Evolutionary conservation across 2,329 filamentous ascomycete species (phyloP).

Genomic region (Pseudodiploospora longispora): DNA sequence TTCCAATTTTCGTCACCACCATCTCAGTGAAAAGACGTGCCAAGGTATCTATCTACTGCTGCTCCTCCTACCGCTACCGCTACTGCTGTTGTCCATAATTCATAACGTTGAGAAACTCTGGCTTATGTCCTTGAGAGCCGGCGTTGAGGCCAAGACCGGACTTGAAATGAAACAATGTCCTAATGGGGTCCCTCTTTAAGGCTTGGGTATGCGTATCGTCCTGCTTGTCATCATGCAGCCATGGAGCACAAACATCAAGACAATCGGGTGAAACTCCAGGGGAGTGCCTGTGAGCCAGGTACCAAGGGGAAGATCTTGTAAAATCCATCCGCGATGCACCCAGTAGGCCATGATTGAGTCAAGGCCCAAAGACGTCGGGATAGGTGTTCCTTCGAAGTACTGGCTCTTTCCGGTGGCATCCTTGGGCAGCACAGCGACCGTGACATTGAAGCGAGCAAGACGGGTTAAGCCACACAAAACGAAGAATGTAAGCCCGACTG

Average conservation of each 20-base stretch:
- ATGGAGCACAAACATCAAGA: slow-evolving; percentile 74
- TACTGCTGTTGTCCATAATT: neutral
- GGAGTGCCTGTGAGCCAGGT: slow-evolving; percentile 55
- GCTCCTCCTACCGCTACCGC: neutral
- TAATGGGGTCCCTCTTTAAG: slow-evolving; percentile 27
- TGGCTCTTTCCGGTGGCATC: slow-evolving; percentile 84
- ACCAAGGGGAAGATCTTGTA: slow-evolving; percentile 71
- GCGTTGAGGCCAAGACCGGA: no score
- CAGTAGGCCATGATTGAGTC: slow-evolving; percentile 84
- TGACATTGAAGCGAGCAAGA: slow-evolving; percentile 96
- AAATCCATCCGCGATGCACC: slow-evolving; percentile 71
- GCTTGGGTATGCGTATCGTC: slow-evolving; percentile 91
- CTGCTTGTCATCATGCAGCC: slow-evolving; percentile 94
- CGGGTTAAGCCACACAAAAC: slow-evolving; percentile 91
- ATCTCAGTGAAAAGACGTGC: no score
- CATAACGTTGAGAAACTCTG: neutral
- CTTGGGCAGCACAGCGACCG: slow-evolving; percentile 80
- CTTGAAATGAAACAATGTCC: neutral
- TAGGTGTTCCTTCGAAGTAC: slow-evolving; percentile 96
- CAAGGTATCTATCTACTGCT: neutral
- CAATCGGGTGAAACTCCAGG: slow-evolving; percentile 79
- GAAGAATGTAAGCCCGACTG: slow-evolving; percentile 74
- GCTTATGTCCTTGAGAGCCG: no score
- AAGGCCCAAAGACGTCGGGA: slow-evolving; percentile 79
- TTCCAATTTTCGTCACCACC: no score